These are phyloP conservation scores for Aspergillus persii DNA, from an alignment of 2,329 filamentous ascomycete species.

Conservation along the genomic window DNA sequence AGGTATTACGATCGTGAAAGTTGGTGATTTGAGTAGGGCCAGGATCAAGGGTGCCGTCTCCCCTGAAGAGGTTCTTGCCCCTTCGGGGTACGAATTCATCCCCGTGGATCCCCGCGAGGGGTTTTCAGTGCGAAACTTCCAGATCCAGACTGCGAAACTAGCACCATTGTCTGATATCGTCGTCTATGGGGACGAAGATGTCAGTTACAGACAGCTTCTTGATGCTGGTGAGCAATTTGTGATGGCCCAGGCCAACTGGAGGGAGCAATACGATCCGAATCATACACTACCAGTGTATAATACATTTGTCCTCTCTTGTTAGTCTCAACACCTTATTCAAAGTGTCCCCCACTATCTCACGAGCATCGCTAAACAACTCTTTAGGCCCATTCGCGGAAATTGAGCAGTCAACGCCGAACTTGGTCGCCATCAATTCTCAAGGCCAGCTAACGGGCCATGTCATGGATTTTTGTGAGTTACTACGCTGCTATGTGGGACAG, in stretches of 20 bases:
- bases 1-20: constrained; percentile 82
- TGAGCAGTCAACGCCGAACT: constrained; percentile 64
- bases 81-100: constrained; percentile 62
- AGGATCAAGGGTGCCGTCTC: constrained; percentile 85
- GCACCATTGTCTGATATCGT: constrained; percentile 88
- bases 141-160: constrained; percentile 88
- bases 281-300: constrained; percentile 67
- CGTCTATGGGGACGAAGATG: constrained; percentile 76
- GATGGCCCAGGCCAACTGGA: constrained; percentile 73
- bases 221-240: constrained; percentile 65
- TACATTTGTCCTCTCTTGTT: constrained; percentile 72
- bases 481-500: neutral
- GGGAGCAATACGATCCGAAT: constrained; percentile 59
- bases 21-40: constrained; percentile 69
- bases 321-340: constrained; percentile 23
- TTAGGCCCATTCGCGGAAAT: constrained; percentile 66
- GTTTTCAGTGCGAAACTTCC: constrained; percentile 95
- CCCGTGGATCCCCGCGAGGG: constrained; percentile 84
- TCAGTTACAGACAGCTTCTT: constrained; percentile 62
- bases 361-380: constrained; percentile 35
- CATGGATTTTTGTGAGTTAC: constrained; percentile 72
- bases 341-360: constrained; percentile 5
- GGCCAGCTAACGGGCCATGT: constrained; percentile 73
- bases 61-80: constrained; percentile 73
- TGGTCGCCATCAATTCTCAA: constrained; percentile 72